phyloP scores from a whole-genome alignment of 805 yeast genomes.

The Jamesozyma gamospora region DNA sequence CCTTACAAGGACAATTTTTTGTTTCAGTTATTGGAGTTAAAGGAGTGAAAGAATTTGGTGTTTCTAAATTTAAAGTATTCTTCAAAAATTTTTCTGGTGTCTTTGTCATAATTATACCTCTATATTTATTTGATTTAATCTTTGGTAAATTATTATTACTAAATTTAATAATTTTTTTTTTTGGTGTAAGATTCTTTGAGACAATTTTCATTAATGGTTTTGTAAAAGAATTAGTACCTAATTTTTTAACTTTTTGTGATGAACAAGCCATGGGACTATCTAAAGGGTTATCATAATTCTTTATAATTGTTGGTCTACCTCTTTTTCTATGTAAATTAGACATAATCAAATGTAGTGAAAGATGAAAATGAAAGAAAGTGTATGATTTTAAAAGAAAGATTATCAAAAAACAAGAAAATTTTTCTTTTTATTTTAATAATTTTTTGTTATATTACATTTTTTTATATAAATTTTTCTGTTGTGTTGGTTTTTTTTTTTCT shows the following conservation, averaged over 20 bases:
- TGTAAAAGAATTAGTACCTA: conserved; percentile 20
- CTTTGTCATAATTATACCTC: conserved; percentile 14
- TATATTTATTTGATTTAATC: conserved; percentile 16
- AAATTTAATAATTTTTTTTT: not conserved
- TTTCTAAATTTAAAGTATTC: too few relatives aligned
- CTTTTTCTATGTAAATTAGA: conserved; percentile 12
- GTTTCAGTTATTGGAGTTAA: conserved; percentile 1
- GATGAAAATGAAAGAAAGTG: too few relatives aligned
- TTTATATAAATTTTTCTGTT: too few relatives aligned
- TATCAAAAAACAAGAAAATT: too few relatives aligned
- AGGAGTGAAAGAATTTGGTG: too few relatives aligned
- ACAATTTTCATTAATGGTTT: conserved; percentile 30
- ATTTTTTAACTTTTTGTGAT: conserved; percentile 25
- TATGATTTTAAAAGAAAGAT: too few relatives aligned
- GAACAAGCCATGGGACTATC: conserved; percentile 31
- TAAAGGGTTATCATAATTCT: conserved; percentile 27
- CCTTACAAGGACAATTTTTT: not conserved
- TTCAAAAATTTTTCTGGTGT: not conserved
- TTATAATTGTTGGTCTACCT: conserved; percentile 30
- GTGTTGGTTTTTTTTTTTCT: too few relatives aligned
- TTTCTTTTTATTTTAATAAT: too few relatives aligned
- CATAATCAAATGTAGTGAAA: too few relatives aligned
- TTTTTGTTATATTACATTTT: too few relatives aligned
- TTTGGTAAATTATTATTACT: too few relatives aligned
- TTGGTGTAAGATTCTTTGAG: conserved; percentile 19